Percentiles rank a stretch among this genome's conserved stretches.
Evolutionary conservation across 2,329 filamentous ascomycete species (phyloP).

Genomic region (Knufia fluminis): DNA sequence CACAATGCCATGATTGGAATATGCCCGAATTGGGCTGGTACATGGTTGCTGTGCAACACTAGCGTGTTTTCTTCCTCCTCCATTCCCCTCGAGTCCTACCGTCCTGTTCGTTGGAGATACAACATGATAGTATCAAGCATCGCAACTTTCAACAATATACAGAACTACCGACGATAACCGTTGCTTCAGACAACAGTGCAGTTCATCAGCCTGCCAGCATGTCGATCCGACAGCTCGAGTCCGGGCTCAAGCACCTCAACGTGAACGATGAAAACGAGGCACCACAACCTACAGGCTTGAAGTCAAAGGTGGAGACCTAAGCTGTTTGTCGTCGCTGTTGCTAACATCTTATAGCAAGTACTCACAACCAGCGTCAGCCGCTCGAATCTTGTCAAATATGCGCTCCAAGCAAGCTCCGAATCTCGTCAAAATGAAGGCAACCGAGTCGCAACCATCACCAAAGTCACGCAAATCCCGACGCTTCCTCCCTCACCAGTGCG

Average conservation of each 20-base stretch:
- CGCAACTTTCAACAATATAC: no score
- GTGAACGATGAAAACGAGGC: constrained; percentile 80
- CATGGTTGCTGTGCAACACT: no score
- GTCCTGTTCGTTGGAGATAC: no score
- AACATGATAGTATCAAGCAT: no score
- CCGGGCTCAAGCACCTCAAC: constrained; percentile 80
- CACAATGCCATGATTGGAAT: no score
- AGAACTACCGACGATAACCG: background rate
- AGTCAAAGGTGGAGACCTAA: constrained; percentile 58
- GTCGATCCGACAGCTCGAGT: constrained; percentile 70
- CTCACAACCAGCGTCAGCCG: constrained; percentile 48
- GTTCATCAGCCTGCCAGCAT: constrained; percentile 35
- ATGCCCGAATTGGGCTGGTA: no score
- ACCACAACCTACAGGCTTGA: constrained; percentile 52
- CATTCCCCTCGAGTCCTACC: no score
- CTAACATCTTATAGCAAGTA: constrained; percentile 18
- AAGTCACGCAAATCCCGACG: constrained; percentile 25
- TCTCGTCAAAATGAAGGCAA: constrained; percentile 48
- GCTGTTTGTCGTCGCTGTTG: background rate
- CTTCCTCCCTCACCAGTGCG: constrained; percentile 44
- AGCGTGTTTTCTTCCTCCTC: no score
- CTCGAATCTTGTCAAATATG: constrained; percentile 76
- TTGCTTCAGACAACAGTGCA: background rate
- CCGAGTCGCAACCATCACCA: constrained; percentile 44
- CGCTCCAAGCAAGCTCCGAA: constrained; percentile 67